These are phyloP conservation scores for Microascus cirrosus DNA, from an alignment of 2,329 filamentous ascomycete species.

Conservation along the genomic window DNA sequence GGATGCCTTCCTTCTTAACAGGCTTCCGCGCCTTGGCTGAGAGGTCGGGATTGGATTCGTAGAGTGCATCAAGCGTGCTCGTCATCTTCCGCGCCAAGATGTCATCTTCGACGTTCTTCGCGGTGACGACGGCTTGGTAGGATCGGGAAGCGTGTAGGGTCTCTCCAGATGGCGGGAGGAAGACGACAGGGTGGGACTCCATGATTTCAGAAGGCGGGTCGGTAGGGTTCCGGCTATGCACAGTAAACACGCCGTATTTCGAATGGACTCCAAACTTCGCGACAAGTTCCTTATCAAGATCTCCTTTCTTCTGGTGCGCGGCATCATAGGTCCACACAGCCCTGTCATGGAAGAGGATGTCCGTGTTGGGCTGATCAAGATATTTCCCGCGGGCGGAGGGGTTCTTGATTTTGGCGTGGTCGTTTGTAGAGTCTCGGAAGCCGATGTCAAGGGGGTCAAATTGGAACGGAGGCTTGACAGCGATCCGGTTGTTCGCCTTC, in stretches of 20 bases:
- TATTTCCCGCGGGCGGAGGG: slow-evolving; percentile 41
- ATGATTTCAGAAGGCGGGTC: slow-evolving; percentile 29
- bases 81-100: slow-evolving; percentile 22
- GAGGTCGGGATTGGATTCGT: slow-evolving; percentile 19
- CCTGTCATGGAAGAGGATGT: slow-evolving; percentile 42
- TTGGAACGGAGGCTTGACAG: slow-evolving; percentile 35
- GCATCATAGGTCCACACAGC: slow-evolving; percentile 41
- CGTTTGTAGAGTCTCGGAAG: slow-evolving; percentile 47
- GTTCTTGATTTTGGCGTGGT: slow-evolving; percentile 40
- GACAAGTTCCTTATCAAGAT: slow-evolving; percentile 39
- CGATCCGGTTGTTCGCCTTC: slow-evolving; percentile 38
- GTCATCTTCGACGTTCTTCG: slow-evolving; percentile 19
- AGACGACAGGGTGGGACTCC: slow-evolving; percentile 35
- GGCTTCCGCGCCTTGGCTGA: slow-evolving; percentile 11
- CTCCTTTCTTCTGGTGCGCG: slow-evolving; percentile 32
- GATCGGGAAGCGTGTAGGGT: slow-evolving; percentile 37
- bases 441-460: slow-evolving; percentile 45
- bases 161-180: slow-evolving; percentile 33
- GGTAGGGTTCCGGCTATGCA: slow-evolving; percentile 31
- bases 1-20: slow-evolving; percentile 12
- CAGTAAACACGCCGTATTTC: slow-evolving; percentile 39
- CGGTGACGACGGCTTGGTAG: slow-evolving; percentile 21
- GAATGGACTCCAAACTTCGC: slow-evolving; percentile 40
- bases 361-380: slow-evolving; percentile 40
- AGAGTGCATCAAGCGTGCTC: slow-evolving; percentile 23